These are phyloP conservation scores for Beauveria bassiana DNA, from an alignment of 2,329 filamentous ascomycete genomes.

Conservation along the genomic window DNA sequence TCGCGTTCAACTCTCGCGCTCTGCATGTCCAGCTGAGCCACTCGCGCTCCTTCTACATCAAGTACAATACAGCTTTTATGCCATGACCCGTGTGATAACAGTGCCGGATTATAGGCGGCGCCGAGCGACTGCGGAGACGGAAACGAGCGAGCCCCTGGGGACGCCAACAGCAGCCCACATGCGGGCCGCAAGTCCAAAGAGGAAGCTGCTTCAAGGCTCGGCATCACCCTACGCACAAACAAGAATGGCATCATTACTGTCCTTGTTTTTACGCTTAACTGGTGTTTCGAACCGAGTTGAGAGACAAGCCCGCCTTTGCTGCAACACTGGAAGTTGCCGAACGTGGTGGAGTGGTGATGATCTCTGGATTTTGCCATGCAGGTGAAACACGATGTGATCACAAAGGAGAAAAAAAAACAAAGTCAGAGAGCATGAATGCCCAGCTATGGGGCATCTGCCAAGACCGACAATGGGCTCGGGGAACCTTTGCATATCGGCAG, in stretches of 20 bases:
- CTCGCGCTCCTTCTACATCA: neutral
- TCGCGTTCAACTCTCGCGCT: neutral
- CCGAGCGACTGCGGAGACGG: neutral
- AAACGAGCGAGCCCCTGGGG: no score
- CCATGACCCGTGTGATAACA: neutral
- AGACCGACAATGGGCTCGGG: neutral
- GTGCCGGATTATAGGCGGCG: neutral
- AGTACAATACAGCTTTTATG: neutral
- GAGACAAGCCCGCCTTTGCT: neutral
- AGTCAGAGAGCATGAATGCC: no score
- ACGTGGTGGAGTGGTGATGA: neutral
- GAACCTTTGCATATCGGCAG: neutral
- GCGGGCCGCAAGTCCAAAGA: conserved; percentile 1
- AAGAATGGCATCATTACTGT: neutral
- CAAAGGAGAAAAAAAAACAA: neutral
- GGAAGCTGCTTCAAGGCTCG: conserved; percentile 1
- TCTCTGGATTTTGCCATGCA: neutral
- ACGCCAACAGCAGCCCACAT: neutral
- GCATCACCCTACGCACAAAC: neutral
- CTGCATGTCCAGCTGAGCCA: neutral
- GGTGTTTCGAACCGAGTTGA: neutral
- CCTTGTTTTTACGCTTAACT: conserved; percentile 3
- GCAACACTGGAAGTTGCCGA: neutral
- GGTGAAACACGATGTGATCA: neutral
- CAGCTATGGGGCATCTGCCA: neutral